A percentile compares a stretch with the other conserved stretches of the same genome.
These are phyloP conservation scores for Macrolepiota fuliginosa DNA, from an alignment of 768 basidiomycete species.

Conservation along the genomic window DNA sequence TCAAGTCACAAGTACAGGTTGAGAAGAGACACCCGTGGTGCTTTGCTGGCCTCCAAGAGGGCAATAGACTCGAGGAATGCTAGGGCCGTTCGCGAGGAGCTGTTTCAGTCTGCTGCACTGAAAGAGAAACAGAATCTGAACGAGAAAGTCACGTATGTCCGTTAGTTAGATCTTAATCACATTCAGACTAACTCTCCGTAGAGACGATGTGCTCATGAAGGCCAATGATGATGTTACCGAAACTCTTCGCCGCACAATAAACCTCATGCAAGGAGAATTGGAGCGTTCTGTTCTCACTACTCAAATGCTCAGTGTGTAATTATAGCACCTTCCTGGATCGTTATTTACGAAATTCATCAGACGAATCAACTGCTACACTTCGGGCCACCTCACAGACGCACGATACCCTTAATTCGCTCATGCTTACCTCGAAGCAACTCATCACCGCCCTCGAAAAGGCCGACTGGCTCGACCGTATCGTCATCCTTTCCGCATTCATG, in stretches of 20 bases:
- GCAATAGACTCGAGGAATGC: slow-evolving; percentile 57
- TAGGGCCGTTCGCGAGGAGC: slow-evolving; percentile 64
- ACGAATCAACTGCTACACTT: slow-evolving; percentile 68
- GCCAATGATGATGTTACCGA: slow-evolving; percentile 90
- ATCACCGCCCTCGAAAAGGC: slow-evolving; percentile 86
- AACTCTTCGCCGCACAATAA: slow-evolving; percentile 79
- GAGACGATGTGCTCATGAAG: slow-evolving; percentile 85
- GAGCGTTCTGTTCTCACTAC: slow-evolving; percentile 83
- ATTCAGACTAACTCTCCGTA: slow-evolving; percentile 20
- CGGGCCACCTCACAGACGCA: slow-evolving; percentile 73
- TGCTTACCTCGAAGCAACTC: slow-evolving; percentile 79
- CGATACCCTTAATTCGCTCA: slow-evolving; percentile 66
- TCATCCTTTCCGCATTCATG: slow-evolving; percentile 74
- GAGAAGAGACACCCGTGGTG: slow-evolving; percentile 61
- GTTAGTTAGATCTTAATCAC: not conserved
- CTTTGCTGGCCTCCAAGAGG: slow-evolving; percentile 71
- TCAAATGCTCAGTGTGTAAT: slow-evolving; percentile 72
- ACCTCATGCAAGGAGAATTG: slow-evolving; percentile 88
- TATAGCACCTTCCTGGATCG: not conserved
- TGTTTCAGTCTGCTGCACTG: slow-evolving; percentile 51
- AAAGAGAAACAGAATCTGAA: slow-evolving; percentile 45
- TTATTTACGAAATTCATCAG: not conserved
- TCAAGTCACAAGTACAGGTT: slow-evolving; percentile 36
- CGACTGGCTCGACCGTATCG: slow-evolving; percentile 88
- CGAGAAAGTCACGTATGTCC: slow-evolving; percentile 63